Percentiles rank a stretch among this genome's conserved stretches.
Evolutionary conservation across 176 grass and related monocot genomes (phyloP).

Genomic region (Avena insularis): DNA sequence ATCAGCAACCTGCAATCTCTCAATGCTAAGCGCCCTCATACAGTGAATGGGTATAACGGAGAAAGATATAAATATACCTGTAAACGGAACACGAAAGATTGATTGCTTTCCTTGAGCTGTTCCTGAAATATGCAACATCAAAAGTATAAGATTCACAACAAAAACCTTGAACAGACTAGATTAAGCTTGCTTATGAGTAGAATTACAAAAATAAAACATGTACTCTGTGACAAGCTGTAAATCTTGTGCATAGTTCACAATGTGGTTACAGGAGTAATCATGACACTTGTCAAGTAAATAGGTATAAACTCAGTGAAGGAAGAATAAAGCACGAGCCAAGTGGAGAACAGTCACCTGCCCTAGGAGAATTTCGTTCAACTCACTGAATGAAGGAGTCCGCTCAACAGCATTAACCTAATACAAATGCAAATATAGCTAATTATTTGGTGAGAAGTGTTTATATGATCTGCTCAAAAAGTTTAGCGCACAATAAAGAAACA

Average conservation of each 20-base stretch:
- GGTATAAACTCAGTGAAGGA: constrained; percentile 2
- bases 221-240: neutral
- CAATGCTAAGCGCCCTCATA: constrained; percentile 46
- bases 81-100: constrained; percentile 97
- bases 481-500: neutral
- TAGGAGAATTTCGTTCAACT: constrained; percentile 96
- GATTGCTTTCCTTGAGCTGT: constrained; percentile 94
- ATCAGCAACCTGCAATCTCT: constrained; percentile 77
- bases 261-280: constrained; percentile 13
- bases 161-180: constrained; percentile 37
- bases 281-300: neutral
- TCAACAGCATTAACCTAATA: constrained; percentile 93
- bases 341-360: constrained; percentile 78
- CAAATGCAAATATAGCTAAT: constrained; percentile 34
- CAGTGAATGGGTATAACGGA: constrained; percentile 4
- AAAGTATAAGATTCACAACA: constrained; percentile 21
- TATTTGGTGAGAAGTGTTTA: neutral
- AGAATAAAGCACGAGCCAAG: constrained; percentile 26
- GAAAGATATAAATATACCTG: constrained; percentile 66
- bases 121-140: constrained; percentile 68
- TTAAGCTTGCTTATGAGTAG: constrained; percentile 26
- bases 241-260: constrained; percentile 22
- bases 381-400: constrained; percentile 95
- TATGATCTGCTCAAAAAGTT: neutral
- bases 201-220: neutral